Conservation (phyloP, 176 grass and related monocot species). For the Urochloa ruziziensis region DNA sequence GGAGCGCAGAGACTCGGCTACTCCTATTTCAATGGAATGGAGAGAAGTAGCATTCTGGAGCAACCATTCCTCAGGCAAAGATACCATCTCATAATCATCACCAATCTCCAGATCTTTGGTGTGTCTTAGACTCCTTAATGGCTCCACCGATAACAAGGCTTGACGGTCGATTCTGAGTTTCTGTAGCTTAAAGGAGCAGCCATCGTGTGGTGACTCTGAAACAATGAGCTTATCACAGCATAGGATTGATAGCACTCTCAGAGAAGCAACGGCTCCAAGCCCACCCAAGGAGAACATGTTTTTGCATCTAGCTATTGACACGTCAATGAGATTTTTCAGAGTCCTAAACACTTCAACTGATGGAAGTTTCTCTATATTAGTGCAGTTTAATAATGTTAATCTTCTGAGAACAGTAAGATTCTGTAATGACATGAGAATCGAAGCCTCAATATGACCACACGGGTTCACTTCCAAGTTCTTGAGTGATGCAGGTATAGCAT, state of each 20-base stretch:
- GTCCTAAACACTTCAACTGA: constrained; percentile 21
- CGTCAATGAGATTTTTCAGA: neutral
- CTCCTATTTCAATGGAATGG: constrained; percentile 16
- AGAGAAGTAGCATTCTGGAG: neutral
- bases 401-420: neutral
- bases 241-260: constrained; percentile 16
- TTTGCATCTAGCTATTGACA: neutral
- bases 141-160: constrained; percentile 22
- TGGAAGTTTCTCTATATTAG: constrained; percentile 13
- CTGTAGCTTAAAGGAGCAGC: neutral
- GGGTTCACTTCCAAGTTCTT: neutral
- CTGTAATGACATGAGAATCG: neutral
- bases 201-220: neutral
- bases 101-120: neutral
- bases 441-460: constrained; percentile 1
- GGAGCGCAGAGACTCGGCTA: neutral
- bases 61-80: constrained; percentile 19
- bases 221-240: constrained; percentile 3
- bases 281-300: constrained; percentile 27
- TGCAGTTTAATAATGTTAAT: neutral
- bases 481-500: constrained; percentile 20
- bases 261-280: constrained; percentile 7
- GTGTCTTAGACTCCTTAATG: constrained; percentile 34
- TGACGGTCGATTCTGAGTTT: constrained; percentile 14
- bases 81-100: constrained; percentile 3